A percentile compares a stretch with the other conserved stretches of the same genome.
These are phyloP conservation scores for Talaromyces sp. DNA, from an alignment of 2,329 filamentous ascomycete species.

Conservation along the genomic window DNA sequence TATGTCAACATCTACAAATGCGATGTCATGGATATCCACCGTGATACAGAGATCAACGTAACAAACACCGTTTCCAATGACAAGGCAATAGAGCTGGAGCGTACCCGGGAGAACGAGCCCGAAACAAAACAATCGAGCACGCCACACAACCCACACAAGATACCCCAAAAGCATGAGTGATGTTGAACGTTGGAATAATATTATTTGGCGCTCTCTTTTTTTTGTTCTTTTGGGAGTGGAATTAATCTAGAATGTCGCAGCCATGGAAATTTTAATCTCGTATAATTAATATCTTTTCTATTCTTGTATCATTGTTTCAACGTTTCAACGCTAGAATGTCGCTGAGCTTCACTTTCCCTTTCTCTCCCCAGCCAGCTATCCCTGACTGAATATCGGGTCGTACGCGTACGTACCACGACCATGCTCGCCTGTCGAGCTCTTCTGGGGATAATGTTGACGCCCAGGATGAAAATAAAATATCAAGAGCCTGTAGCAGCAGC, in stretches of 20 bases:
- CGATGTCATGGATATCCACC: slow-evolving; percentile 20
- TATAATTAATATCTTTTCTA: background rate
- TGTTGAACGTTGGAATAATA: background rate
- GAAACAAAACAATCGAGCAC: slow-evolving; percentile 9
- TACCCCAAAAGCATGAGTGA: background rate
- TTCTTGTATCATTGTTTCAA: slow-evolving; percentile 10
- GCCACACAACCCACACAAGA: slow-evolving; percentile 1
- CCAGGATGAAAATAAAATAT: slow-evolving; percentile 72
- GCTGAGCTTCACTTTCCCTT: slow-evolving; percentile 61
- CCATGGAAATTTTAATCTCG: background rate
- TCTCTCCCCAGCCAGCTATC: slow-evolving; percentile 75
- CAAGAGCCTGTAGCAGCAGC: slow-evolving; percentile 63
- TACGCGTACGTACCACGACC: slow-evolving; percentile 74
- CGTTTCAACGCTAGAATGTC: slow-evolving; percentile 51
- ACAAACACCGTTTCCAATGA: slow-evolving; percentile 6
- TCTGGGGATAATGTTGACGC: slow-evolving; percentile 52
- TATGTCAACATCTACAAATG: slow-evolving; percentile 22
- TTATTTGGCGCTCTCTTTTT: background rate
- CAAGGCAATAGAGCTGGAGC: slow-evolving; percentile 15
- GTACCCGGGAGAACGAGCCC: slow-evolving; percentile 8
- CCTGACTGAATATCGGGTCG: slow-evolving; percentile 71
- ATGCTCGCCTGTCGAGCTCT: slow-evolving; percentile 71
- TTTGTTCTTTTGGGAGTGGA: background rate
- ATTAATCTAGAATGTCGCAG: background rate
- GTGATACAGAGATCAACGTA: slow-evolving; percentile 17